Percentiles rank a stretch among this genome's conserved stretches.
phyloP scores from a whole-genome alignment of 352 stramenopile genomes.

The Phytophthora melonis region DNA sequence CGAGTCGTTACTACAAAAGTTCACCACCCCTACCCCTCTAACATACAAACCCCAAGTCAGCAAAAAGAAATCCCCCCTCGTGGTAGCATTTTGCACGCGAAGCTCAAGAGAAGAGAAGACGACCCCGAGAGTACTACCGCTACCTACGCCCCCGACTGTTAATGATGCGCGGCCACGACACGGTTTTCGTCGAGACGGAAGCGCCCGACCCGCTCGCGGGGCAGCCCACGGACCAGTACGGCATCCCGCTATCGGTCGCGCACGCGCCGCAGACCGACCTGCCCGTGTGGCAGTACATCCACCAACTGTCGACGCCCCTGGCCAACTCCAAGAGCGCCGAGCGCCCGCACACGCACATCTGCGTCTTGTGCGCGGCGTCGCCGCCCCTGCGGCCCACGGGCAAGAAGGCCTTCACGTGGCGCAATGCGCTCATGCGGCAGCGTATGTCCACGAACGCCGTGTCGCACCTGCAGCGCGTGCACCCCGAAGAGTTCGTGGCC shows the following conservation, averaged over 20 bases:
- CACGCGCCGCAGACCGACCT: slow-evolving; percentile 43
- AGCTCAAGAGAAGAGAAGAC: background rate
- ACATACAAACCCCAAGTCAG: slow-evolving; percentile 17
- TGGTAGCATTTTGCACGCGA: slow-evolving; percentile 21
- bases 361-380: slow-evolving; percentile 35
- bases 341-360: slow-evolving; percentile 46
- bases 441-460: slow-evolving; percentile 54
- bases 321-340: slow-evolving; percentile 26
- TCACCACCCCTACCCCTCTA: background rate
- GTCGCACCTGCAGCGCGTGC: slow-evolving; percentile 42
- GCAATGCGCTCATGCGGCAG: slow-evolving; percentile 44
- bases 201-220: slow-evolving; percentile 9
- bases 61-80: slow-evolving; percentile 15
- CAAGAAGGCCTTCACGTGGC: slow-evolving; percentile 29
- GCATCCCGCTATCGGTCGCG: slow-evolving; percentile 32
- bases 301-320: slow-evolving; percentile 34
- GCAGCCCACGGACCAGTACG: slow-evolving; percentile 32
- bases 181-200: background rate
- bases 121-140: slow-evolving; percentile 20
- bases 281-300: slow-evolving; percentile 51
- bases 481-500: slow-evolving; percentile 35
- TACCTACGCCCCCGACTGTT: background rate
- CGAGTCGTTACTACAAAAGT: background rate
- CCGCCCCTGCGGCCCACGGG: slow-evolving; percentile 9
- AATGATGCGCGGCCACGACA: slow-evolving; percentile 16